Evolutionary conservation across 179 eudicot genomes (phyloP), one percentile per base, ranked within the genome.

Genomic region (Patellifolia procumbens): DNA sequence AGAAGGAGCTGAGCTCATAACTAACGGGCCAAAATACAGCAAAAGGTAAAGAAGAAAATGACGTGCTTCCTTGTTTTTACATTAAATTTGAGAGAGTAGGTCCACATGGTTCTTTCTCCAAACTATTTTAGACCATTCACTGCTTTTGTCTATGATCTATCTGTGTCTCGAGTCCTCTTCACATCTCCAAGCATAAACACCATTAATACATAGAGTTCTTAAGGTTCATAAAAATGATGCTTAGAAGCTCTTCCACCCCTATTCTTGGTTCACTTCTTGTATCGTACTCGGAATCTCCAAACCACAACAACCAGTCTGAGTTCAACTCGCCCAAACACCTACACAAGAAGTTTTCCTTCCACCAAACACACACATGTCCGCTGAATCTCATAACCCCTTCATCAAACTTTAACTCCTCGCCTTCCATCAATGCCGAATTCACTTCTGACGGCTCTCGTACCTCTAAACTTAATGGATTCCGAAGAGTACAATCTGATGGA

Each of bases 171-270:
- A 15, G 42, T 11, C 78, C 29, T 68, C 63, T 39, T n/a, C 31
- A 43, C 67, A 5, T 55, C 5, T 76, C 22, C 64, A 68, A n/a
- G n/a, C n/a, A n/a, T n/a, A n/a, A n/a, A n/a, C n/a, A n/a, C n/a
- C n/a, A n/a, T n/a, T n/a, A n/a, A n/a, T n/a, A n/a, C n/a, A n/a
- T n/a, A n/a, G n/a, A n/a, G n/a, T 24, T 22, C 80, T 17, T 8
- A 55, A 42, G 43, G 22, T n/a, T n/a, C 31, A 61, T 29, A 31
- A 80, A 37, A 17, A 93, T 93, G 98, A 19, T 93, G 89, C 84
- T 93, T 7, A 88, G 94, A 77, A 91, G 98, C 88, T 89, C 98
- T 58, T 93, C 98, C 68, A 91, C 98, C n/a, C 97, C 98, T 45
- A 76, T 93, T 79, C 97, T 93, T 68, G 93, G 95, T 49, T 93